Evolutionary conservation across 805 yeast genomes (phyloP).

Genomic region (Brettanomyces anomalus): DNA sequence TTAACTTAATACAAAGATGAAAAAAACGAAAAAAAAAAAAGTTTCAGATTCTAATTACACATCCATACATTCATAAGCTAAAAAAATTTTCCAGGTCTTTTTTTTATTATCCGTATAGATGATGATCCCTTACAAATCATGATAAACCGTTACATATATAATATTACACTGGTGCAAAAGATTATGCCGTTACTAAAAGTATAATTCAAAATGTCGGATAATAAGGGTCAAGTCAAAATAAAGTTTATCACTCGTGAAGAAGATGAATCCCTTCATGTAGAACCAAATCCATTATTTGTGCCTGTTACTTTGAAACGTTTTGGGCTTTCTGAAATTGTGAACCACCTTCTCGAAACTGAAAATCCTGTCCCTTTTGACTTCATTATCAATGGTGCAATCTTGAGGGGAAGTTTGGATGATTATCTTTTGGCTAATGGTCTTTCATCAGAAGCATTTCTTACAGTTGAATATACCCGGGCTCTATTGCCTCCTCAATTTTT

Average conservation of each 20-base stretch:
- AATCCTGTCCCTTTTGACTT: conserved; percentile 87
- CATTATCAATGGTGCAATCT: conserved; percentile 72
- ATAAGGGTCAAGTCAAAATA: conserved; percentile 56
- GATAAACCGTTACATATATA: no score
- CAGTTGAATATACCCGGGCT: conserved; percentile 85
- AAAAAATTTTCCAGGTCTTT: no score
- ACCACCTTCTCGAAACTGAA: conserved; percentile 63
- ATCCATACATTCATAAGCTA: no score
- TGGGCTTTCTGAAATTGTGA: conserved; percentile 92
- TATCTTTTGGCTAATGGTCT: conserved; percentile 70
- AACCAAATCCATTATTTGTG: conserved; percentile 77
- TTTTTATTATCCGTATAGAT: no score
- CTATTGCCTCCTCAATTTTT: conserved; percentile 90
- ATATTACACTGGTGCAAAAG: no score
- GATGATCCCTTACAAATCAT: no score
- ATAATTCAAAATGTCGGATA: no score
- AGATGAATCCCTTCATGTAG: conserved; percentile 60
- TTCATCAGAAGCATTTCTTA: conserved; percentile 70
- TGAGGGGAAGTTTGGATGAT: conserved; percentile 72
- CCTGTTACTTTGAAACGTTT: conserved; percentile 81
- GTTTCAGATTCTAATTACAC: no score
- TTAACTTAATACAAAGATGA: no score
- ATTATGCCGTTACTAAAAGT: no score
- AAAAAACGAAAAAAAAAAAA: no score
- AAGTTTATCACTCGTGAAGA: conserved; percentile 81